Percentiles rank a stretch among this genome's conserved stretches.
Conservation (phyloP, 768 basidiomycete genomes). For the Macrolepiota dolichaula region DNA sequence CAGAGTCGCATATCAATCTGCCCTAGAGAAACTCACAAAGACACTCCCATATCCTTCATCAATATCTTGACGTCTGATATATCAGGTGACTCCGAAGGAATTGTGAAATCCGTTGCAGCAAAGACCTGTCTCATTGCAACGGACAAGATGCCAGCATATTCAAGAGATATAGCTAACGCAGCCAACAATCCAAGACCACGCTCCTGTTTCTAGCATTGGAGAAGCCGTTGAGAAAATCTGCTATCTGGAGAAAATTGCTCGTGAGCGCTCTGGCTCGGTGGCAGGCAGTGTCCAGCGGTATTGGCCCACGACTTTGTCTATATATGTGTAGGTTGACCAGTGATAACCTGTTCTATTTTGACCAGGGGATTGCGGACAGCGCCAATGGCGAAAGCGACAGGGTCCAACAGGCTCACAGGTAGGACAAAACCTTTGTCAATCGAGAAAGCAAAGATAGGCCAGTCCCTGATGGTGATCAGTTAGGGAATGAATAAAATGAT, state of each 20-base stretch:
- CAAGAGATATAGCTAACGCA: conserved; percentile 30
- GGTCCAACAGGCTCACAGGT: conserved; percentile 17
- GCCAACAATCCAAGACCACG: conserved; percentile 35
- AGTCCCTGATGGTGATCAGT: conserved; percentile 16
- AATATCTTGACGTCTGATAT: conserved; percentile 40
- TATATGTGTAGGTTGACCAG: conserved; percentile 27
- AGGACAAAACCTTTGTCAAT: conserved; percentile 39
- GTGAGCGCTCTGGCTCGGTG: neutral
- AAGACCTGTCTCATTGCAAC: conserved; percentile 42
- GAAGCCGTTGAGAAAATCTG: conserved; percentile 39
- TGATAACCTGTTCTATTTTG: conserved; percentile 33
- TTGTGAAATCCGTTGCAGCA: conserved; percentile 44
- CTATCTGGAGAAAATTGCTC: conserved; percentile 29
- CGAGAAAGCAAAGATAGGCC: conserved; percentile 48
- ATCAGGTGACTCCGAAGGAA: conserved; percentile 26
- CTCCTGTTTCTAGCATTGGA: conserved; percentile 32
- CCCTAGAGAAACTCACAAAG: conserved; percentile 33
- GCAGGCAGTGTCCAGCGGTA: conserved; percentile 12
- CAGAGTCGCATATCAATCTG: conserved; percentile 6
- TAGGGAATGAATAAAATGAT: too few species aligned
- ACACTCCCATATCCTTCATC: conserved; percentile 43
- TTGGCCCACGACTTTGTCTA: conserved; percentile 29
- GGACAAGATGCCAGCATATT: conserved; percentile 40
- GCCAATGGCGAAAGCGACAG: conserved; percentile 33
- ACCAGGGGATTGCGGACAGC: conserved; percentile 33